Conservation (phyloP, 2,329 filamentous ascomycete genomes). For the Fulvia fulva region DNA sequence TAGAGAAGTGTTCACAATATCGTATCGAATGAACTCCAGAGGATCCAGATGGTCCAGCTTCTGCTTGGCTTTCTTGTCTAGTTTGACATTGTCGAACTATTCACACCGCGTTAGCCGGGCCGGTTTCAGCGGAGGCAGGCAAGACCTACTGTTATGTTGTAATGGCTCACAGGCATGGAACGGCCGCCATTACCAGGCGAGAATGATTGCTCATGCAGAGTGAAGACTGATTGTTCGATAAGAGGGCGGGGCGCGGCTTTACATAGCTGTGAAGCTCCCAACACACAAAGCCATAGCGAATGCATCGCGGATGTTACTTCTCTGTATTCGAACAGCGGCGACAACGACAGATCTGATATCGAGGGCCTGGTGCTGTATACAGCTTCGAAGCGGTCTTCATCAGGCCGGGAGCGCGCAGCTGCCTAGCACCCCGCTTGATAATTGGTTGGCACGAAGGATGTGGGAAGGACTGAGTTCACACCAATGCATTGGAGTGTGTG, state of each 20-base stretch:
- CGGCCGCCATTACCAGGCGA: neutral
- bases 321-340: no score
- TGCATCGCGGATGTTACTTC: no score
- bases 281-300: neutral
- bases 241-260: neutral
- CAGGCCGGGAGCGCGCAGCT: no score
- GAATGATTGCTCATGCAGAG: neutral
- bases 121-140: neutral
- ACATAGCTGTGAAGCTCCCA: neutral
- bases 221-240: neutral
- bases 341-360: no score
- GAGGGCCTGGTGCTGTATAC: no score
- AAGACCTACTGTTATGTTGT: neutral
- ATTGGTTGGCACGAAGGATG: no score
- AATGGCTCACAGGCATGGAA: neutral
- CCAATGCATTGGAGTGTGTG: no score
- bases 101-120: neutral
- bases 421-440: no score
- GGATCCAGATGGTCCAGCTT: neutral
- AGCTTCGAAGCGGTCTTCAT: no score
- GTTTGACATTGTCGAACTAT: constrained; percentile 1
- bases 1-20: neutral
- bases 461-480: no score
- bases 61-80: neutral
- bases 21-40: neutral